Base-by-base conservation (phyloP, 441 rosid species). In the Biscutella laevigata region DNA sequence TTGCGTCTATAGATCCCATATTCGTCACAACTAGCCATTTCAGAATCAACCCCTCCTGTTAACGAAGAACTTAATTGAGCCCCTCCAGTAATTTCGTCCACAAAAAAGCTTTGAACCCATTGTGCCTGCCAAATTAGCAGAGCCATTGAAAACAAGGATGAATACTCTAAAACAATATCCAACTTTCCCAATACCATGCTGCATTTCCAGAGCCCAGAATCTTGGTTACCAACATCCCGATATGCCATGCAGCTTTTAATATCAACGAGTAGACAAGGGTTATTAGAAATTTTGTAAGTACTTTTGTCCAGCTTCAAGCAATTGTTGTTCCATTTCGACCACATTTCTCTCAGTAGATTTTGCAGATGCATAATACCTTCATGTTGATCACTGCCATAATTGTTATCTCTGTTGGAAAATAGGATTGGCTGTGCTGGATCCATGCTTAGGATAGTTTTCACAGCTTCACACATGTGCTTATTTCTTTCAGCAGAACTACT, bases 261-360 rank as follows among this genome's bases (percentile, higher is more conserved):
- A 75, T 87, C 88, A 67, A 75, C 69, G 55, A 90, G 75, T 66
- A 90, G 55, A 67, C 83, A 79, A 43, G 92, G 92, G 47, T 70
- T 68, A 64, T 75, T 80, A 57, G 71, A 73, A 59, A 66, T 71
- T 39, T 61, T 65, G 38, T 76, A 70, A 30, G 76, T 79, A 47
- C 51, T 61, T 27, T 70, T 82, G 62, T 78, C 84, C 53, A 77
- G 73, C 59, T 71, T 72, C 29, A 55, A 12, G 65, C 64, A 57
- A 62, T 50, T 44, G 30, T 39, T 72, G 62, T 71, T 69, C 98
- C 95, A 87, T 69, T 55, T 77, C 64, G 60, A 52, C 82, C 86
- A 81, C 81, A 81, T 74, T 52, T 84, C 84, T 51, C 76, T 76
- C 33, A 87, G 25, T 62, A 71, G 70, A 15, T 60, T 63, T 67